Conservation (phyloP, 306 rosid genomes). For the Prinsepia uniflora region DNA sequence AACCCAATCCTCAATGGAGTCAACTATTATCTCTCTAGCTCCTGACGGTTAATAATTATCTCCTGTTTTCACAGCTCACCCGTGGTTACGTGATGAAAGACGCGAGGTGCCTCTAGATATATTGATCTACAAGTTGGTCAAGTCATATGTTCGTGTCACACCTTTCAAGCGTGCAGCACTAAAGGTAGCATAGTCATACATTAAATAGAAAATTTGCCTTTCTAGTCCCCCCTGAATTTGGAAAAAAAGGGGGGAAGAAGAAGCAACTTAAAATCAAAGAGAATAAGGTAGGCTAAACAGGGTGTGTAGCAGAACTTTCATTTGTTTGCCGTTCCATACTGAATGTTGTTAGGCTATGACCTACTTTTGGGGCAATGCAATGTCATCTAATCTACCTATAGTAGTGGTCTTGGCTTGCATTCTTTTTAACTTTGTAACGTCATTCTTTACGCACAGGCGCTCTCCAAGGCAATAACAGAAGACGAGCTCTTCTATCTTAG, state of each 20-base stretch:
- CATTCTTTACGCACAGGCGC: constrained; percentile 51
- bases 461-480: constrained; percentile 74
- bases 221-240: not conserved
- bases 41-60: constrained; percentile 9
- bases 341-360: not conserved
- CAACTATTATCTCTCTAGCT: not conserved
- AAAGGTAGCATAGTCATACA: constrained; percentile 48
- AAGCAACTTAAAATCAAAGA: not conserved
- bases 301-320: not conserved
- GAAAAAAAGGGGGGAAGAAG: not conserved
- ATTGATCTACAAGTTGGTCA: constrained; percentile 73
- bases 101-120: constrained; percentile 70
- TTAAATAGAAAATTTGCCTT: not conserved
- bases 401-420: not conserved
- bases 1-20: not conserved
- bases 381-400: not conserved
- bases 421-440: not conserved
- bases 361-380: constrained; percentile 8
- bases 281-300: not conserved
- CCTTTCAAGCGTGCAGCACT: constrained; percentile 81
- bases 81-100: constrained; percentile 79
- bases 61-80: constrained; percentile 72
- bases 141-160: constrained; percentile 64
- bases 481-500: constrained; percentile 78
- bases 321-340: not conserved